Percentiles rank a stretch among this genome's conserved stretches.
Evolutionary conservation across 805 yeast species (phyloP).

Genomic region (Candida dajiaensis): DNA sequence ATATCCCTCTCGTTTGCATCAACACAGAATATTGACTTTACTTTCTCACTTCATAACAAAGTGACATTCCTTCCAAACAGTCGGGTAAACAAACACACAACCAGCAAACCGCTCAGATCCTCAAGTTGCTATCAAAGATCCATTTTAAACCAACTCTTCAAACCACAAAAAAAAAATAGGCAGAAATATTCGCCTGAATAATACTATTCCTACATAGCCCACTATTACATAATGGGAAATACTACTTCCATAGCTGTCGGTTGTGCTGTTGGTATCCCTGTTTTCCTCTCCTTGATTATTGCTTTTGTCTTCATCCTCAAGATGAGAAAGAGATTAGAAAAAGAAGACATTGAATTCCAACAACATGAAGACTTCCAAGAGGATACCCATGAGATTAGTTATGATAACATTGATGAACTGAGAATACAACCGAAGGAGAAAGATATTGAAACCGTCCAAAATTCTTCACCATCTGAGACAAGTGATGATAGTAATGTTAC

Average conservation of each 20-base stretch:
- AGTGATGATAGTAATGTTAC: conserved; percentile 7
- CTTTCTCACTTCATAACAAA: neutral
- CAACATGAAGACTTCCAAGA: conserved; percentile 30
- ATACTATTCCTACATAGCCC: neutral
- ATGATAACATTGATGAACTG: conserved; percentile 24
- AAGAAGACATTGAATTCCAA: conserved; percentile 29
- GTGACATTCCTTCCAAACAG: neutral
- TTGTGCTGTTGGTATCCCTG: conserved; percentile 48
- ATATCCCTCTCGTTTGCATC: too few species aligned
- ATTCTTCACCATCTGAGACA: conserved; percentile 3
- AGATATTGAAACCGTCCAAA: neutral
- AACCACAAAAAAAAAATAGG: too few species aligned
- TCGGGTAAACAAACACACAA: neutral
- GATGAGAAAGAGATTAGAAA: conserved; percentile 30
- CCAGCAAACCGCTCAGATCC: too few species aligned
- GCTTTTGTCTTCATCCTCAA: conserved; percentile 32
- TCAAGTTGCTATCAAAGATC: neutral
- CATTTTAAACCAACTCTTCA: too few species aligned
- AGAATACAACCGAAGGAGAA: conserved; percentile 9
- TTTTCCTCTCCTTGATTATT: conserved; percentile 32
- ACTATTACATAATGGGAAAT: conserved; percentile 1
- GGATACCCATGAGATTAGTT: conserved; percentile 30
- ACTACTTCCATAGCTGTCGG: conserved; percentile 38
- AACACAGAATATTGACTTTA: too few species aligned
- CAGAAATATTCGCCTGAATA: too few species aligned